Conservation (phyloP, 148 eudicot species). For the Drosera capensis region DNA sequence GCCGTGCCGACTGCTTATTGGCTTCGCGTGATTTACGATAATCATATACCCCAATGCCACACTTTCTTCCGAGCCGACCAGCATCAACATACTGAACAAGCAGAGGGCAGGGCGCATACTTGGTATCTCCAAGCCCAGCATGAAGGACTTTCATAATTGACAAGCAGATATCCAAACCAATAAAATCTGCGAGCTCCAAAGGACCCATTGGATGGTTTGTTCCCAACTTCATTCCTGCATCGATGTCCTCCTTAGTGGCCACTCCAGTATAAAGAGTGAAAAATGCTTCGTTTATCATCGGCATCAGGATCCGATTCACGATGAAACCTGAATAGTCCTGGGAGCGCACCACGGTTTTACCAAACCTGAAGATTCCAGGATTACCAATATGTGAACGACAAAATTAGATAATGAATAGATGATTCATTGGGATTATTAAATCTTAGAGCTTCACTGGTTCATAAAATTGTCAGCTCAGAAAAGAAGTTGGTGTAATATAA, state of each 20-base stretch:
- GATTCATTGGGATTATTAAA: too few relatives aligned
- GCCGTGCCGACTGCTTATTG: conserved; percentile 21
- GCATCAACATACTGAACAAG: conserved; percentile 89
- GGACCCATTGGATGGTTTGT: conserved; percentile 97
- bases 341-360: conserved; percentile 71
- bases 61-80: conserved; percentile 69
- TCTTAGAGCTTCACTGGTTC: too few relatives aligned
- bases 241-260: conserved; percentile 87
- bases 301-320: conserved; percentile 80
- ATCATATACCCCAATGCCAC: conserved; percentile 64
- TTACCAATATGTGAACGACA: neutral
- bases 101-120: conserved; percentile 83
- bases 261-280: conserved; percentile 72
- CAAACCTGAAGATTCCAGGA: conserved; percentile 37
- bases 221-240: conserved; percentile 80
- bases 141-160: conserved; percentile 75
- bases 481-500: too few relatives aligned
- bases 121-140: conserved; percentile 64
- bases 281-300: conserved; percentile 93
- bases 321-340: conserved; percentile 73
- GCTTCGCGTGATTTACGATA: conserved; percentile 25
- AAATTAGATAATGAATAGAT: too few relatives aligned
- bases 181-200: conserved; percentile 78
- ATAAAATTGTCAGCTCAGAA: too few relatives aligned
- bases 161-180: conserved; percentile 84